These are phyloP conservation scores for Fomitopsis serialis DNA, from an alignment of 768 basidiomycete species.

Conservation along the genomic window DNA sequence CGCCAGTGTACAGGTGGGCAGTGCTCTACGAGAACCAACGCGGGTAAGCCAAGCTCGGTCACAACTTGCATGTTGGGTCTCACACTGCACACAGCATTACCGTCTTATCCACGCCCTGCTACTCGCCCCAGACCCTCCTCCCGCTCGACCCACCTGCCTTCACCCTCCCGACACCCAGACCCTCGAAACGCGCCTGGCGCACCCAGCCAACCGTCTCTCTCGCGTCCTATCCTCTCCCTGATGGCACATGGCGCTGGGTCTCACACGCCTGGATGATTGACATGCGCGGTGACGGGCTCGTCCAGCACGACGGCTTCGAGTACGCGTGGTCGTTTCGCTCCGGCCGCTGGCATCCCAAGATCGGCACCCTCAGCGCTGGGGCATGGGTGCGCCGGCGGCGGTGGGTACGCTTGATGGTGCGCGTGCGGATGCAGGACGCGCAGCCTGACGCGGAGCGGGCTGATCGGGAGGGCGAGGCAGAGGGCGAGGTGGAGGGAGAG, in stretches of 20 bases:
- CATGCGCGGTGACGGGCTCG: constrained; percentile 76
- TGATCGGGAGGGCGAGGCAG: constrained; percentile 1
- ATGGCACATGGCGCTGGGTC: constrained; percentile 80
- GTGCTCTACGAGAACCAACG: constrained; percentile 79
- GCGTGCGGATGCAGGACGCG: constrained; percentile 31
- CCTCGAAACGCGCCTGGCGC: constrained; percentile 30
- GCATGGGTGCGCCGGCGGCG: constrained; percentile 74
- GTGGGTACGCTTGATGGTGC: constrained; percentile 85
- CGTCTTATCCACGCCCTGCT: constrained; percentile 67
- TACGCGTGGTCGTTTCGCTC: constrained; percentile 77
- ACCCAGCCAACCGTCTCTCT: constrained; percentile 54
- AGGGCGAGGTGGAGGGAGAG: not conserved
- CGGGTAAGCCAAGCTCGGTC: constrained; percentile 48
- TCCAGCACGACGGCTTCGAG: constrained; percentile 81
- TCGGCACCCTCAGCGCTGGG: constrained; percentile 55
- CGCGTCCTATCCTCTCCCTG: constrained; percentile 64
- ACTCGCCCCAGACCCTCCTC: constrained; percentile 64
- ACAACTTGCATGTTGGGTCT: not conserved
- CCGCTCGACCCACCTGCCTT: constrained; percentile 72
- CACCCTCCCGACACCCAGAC: constrained; percentile 44
- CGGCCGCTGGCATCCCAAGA: constrained; percentile 58
- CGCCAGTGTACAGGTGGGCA: constrained; percentile 70
- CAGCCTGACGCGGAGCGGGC: constrained; percentile 6
- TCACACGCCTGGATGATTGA: constrained; percentile 83
- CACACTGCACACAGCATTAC: constrained; percentile 38